Evolutionary conservation across 139 green algal genomes (phyloP).

Genomic region (Volvox reticuliferus): DNA sequence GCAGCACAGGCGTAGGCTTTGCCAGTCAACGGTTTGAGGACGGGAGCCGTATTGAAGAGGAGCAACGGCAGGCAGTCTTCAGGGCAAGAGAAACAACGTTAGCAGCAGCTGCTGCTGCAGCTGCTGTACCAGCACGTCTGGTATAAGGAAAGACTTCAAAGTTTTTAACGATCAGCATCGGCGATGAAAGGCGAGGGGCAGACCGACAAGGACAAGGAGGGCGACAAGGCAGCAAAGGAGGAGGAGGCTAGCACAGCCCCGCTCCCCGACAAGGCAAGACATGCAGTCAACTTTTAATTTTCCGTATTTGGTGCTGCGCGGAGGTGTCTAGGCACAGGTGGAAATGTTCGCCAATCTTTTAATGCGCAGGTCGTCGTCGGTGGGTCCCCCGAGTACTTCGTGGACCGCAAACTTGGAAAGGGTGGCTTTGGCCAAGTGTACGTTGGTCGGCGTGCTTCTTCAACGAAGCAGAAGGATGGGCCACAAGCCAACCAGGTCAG

Average conservation of each 20-base stretch:
- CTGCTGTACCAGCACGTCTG: neutral
- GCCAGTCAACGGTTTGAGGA: no score
- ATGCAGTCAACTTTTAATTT: no score
- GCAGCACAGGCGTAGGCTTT: no score
- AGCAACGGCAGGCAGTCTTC: neutral
- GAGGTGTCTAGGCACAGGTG: neutral
- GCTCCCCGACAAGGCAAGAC: constrained; percentile 75
- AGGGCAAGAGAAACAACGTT: neutral
- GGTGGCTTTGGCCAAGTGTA: constrained; percentile 97
- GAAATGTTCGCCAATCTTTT: neutral
- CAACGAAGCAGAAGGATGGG: constrained; percentile 83
- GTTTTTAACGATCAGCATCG: neutral
- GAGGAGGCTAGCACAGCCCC: constrained; percentile 76
- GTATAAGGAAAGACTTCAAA: no score
- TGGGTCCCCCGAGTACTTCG: constrained; percentile 88
- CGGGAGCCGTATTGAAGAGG: neutral
- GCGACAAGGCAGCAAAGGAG: constrained; percentile 56
- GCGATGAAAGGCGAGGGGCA: constrained; percentile 42
- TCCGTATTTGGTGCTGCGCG: neutral
- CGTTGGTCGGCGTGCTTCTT: constrained; percentile 74
- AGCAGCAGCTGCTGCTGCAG: neutral
- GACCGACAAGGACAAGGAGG: constrained; percentile 54
- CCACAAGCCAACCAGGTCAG: constrained; percentile 83
- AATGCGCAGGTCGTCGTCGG: constrained; percentile 84
- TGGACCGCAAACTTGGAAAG: constrained; percentile 95